Evolutionary conservation across 2,329 filamentous ascomycete species (phyloP).

Genomic region (Ceratocystis lukuohia): DNA sequence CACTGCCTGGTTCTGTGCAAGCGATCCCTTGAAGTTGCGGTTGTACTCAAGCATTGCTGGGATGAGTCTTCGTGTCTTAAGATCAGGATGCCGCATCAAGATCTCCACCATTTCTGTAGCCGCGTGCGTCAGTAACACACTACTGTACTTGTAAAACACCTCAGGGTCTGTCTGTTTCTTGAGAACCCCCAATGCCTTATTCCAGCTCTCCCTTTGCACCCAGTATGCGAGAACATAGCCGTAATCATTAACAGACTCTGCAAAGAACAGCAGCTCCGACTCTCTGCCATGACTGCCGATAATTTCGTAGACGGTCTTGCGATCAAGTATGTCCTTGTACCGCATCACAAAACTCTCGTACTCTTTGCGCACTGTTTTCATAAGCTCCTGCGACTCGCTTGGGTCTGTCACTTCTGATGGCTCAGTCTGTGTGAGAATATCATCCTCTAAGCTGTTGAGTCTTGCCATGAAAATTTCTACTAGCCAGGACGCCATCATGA

Average conservation of each 20-base stretch:
- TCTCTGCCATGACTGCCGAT: slow-evolving; percentile 92
- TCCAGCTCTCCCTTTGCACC: slow-evolving; percentile 90
- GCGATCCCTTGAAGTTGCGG: slow-evolving; percentile 53
- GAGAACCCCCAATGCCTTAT: slow-evolving; percentile 70
- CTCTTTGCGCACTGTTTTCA: slow-evolving; percentile 58
- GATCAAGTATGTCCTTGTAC: slow-evolving; percentile 77
- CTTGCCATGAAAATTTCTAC: slow-evolving; percentile 96
- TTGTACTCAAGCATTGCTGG: slow-evolving; percentile 92
- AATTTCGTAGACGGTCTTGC: slow-evolving; percentile 86
- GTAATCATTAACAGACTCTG: slow-evolving; percentile 77
- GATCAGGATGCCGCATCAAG: slow-evolving; percentile 75
- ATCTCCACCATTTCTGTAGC: slow-evolving; percentile 85
- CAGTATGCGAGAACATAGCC: slow-evolving; percentile 94
- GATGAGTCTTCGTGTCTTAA: slow-evolving; percentile 78
- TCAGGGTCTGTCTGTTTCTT: slow-evolving; percentile 87
- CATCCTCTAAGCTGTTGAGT: slow-evolving; percentile 86
- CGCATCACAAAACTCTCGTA: slow-evolving; percentile 79
- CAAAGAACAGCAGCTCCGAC: slow-evolving; percentile 82
- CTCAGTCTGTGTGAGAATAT: slow-evolving; percentile 78
- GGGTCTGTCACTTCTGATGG: slow-evolving; percentile 49
- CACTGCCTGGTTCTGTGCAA: slow-evolving; percentile 75
- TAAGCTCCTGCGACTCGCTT: slow-evolving; percentile 56
- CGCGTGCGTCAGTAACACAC: slow-evolving; percentile 84
- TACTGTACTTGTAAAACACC: slow-evolving; percentile 93
- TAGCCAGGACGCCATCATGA: slow-evolving; percentile 92